Evolutionary conservation across 441 rosid genomes (phyloP).

Genomic region (Flueggea neowawraea): DNA sequence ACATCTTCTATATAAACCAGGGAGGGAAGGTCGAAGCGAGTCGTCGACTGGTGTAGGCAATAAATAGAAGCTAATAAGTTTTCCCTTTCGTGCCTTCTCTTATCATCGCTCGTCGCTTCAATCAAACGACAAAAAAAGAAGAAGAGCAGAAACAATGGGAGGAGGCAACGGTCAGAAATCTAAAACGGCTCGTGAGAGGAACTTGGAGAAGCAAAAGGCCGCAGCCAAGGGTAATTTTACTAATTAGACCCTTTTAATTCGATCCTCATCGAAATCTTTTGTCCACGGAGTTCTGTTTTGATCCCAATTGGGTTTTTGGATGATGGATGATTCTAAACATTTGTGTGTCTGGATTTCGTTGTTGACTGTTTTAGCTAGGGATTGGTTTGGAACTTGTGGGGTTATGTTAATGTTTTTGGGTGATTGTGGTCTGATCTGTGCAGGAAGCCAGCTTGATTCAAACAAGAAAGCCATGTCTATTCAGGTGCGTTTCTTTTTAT

Average conservation of each 20-base stretch:
- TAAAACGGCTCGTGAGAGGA: conserved; percentile 79
- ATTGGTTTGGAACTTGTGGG: not conserved
- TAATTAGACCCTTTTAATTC: too few species aligned
- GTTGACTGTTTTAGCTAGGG: too few species aligned
- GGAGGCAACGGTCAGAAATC: conserved; percentile 98
- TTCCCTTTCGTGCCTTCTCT: too few species aligned
- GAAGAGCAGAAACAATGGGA: conserved; percentile 46
- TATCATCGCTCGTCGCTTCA: not conserved
- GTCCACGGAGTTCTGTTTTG: too few species aligned
- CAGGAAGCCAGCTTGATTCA: conserved; percentile 61
- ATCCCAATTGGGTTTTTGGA: too few species aligned
- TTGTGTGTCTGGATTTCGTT: too few species aligned
- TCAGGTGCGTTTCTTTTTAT: conserved; percentile 30
- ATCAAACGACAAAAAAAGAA: not conserved
- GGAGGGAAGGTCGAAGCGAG: too few species aligned
- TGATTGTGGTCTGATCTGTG: conserved; percentile 3
- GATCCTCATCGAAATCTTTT: too few species aligned
- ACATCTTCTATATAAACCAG: too few species aligned
- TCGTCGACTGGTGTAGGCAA: too few species aligned
- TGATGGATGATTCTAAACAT: too few species aligned
- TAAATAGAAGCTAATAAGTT: too few species aligned
- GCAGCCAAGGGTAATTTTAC: conserved; percentile 14
- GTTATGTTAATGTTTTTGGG: not conserved
- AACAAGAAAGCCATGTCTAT: conserved; percentile 66
- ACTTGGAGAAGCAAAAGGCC: conserved; percentile 67